These are phyloP conservation scores for Pleurotus cornucopiae DNA, from an alignment of 768 basidiomycete genomes.

Conservation along the genomic window DNA sequence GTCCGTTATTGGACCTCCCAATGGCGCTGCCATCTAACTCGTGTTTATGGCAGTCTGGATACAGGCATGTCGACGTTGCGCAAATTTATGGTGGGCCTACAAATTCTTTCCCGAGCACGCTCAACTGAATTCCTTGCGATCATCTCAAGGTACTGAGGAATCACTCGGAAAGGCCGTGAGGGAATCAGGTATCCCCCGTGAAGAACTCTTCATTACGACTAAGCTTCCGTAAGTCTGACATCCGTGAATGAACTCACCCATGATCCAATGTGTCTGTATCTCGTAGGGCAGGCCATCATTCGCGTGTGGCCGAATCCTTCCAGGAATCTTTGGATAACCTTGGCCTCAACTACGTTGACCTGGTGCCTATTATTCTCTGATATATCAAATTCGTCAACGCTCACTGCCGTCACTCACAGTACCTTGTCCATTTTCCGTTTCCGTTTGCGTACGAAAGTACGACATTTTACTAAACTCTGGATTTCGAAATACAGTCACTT, in stretches of 20 bases:
- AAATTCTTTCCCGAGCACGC: too few species aligned
- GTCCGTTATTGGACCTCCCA: constrained; percentile 14
- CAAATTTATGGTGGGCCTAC: constrained; percentile 23
- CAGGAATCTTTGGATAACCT: constrained; percentile 36
- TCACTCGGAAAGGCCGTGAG: constrained; percentile 39
- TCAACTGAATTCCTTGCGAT: background rate
- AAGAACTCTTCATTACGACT: constrained; percentile 46
- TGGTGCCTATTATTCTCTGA: constrained; percentile 12
- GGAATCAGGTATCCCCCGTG: constrained; percentile 44
- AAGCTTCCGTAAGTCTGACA: constrained; percentile 35
- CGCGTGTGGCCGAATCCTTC: constrained; percentile 33
- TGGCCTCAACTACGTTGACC: constrained; percentile 43
- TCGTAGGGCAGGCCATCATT: constrained; percentile 32
- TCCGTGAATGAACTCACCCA: background rate
- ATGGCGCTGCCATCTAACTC: background rate
- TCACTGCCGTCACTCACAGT: constrained; percentile 22
- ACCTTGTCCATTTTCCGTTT: constrained; percentile 50
- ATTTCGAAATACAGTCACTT: too few species aligned
- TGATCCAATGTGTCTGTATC: background rate
- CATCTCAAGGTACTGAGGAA: constrained; percentile 29
- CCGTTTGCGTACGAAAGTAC: constrained; percentile 25
- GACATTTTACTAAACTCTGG: background rate
- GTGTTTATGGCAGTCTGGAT: constrained; percentile 27
- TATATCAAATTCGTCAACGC: constrained; percentile 11
- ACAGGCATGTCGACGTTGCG: constrained; percentile 39